Conservation (phyloP, 371 early-diverging fungal species). For the Circinella minor region DNA sequence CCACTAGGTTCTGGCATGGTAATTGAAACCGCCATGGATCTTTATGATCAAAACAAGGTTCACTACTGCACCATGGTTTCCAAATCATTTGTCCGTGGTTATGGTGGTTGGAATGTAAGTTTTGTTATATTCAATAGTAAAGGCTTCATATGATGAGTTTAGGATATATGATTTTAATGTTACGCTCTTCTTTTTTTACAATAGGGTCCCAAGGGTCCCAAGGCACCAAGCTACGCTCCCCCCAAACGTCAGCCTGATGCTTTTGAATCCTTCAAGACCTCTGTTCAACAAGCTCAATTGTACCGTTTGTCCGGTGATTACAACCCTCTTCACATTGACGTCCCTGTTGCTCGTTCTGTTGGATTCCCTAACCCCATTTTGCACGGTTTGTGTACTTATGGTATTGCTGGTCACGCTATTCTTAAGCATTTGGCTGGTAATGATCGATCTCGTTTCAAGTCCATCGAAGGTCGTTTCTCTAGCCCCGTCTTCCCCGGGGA, state of each 20-base stretch:
- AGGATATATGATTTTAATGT: neutral
- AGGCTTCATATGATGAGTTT: neutral
- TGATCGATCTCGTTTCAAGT: slow-evolving; percentile 61
- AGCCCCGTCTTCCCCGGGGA: slow-evolving; percentile 79
- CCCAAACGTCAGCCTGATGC: slow-evolving; percentile 67
- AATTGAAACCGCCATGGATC: slow-evolving; percentile 61
- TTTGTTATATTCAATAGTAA: neutral
- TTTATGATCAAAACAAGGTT: slow-evolving; percentile 45
- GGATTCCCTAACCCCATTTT: slow-evolving; percentile 77
- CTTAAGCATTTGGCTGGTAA: slow-evolving; percentile 60
- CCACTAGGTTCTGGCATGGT: slow-evolving; percentile 58
- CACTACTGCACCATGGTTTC: slow-evolving; percentile 60
- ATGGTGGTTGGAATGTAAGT: slow-evolving; percentile 64
- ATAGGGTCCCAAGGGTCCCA: slow-evolving; percentile 68
- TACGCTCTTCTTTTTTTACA: neutral
- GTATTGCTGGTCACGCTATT: slow-evolving; percentile 65
- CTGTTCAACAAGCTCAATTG: slow-evolving; percentile 63
- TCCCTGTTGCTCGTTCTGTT: slow-evolving; percentile 61
- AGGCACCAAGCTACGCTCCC: slow-evolving; percentile 51
- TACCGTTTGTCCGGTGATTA: slow-evolving; percentile 77
- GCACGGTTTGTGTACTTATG: slow-evolving; percentile 77
- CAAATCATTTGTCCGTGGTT: slow-evolving; percentile 63
- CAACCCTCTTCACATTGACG: slow-evolving; percentile 76
- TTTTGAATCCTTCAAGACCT: slow-evolving; percentile 51
- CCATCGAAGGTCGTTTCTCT: slow-evolving; percentile 71